Conservation (phyloP, 2,329 filamentous ascomycete genomes). For the Phaeosphaeriaceae sp. region DNA sequence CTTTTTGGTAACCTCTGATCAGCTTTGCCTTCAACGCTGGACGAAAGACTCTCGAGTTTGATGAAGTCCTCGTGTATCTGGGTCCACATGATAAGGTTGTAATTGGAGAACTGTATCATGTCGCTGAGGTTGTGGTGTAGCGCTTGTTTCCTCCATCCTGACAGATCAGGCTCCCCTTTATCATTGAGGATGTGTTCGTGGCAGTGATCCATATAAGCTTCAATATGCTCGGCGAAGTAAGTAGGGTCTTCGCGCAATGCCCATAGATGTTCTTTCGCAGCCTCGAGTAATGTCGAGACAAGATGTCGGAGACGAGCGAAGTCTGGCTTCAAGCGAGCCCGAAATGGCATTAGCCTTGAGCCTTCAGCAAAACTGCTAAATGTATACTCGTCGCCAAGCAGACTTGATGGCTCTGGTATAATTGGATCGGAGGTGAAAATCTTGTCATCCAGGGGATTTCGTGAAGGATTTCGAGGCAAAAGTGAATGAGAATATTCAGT, state of each 20-base stretch:
- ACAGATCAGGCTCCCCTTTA: not conserved
- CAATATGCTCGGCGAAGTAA: conserved; percentile 59
- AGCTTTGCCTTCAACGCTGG: not conserved
- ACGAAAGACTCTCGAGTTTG: not conserved
- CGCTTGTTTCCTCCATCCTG: not conserved
- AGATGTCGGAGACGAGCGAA: conserved; percentile 57
- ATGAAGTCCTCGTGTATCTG: conserved; percentile 1
- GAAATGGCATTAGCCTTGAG: conserved; percentile 49
- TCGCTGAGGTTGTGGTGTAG: not conserved
- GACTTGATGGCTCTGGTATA: not conserved
- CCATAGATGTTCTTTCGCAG: conserved; percentile 61
- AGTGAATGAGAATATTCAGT: not conserved
- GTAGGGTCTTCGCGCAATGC: conserved; percentile 64
- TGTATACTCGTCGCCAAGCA: not conserved
- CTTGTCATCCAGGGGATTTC: not conserved
- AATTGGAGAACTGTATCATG: not conserved
- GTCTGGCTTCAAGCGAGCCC: conserved; percentile 55
- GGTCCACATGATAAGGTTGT: conserved; percentile 4
- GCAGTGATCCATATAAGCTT: conserved; percentile 56
- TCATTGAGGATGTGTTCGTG: conserved; percentile 2
- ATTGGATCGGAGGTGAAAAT: not conserved
- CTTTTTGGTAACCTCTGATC: not conserved
- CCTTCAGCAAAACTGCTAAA: not conserved
- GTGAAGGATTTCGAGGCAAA: not conserved
- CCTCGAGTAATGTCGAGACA: conserved; percentile 47